Evolutionary conservation across 116 monocot genomes (phyloP).

Genomic region (Thalassia testudinum): DNA sequence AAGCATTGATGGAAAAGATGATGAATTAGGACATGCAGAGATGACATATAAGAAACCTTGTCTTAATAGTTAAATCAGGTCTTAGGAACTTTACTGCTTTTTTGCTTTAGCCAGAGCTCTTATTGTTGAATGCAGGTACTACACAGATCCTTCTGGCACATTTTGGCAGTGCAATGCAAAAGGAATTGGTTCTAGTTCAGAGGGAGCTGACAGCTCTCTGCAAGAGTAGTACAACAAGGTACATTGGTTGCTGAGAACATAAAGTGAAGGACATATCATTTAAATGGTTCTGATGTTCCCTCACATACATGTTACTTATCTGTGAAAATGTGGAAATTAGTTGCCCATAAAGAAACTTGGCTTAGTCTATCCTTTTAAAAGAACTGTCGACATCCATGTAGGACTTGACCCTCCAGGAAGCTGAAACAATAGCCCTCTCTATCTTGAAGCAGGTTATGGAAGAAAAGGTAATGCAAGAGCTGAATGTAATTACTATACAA

Average conservation of each 20-base stretch:
- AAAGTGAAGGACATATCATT: background rate
- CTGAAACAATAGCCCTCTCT: slow-evolving; percentile 76
- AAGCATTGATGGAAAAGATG: too few species aligned
- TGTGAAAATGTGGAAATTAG: too few species aligned
- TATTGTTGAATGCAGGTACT: slow-evolving; percentile 16
- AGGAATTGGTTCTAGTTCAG: slow-evolving; percentile 48
- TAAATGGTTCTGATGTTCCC: too few species aligned
- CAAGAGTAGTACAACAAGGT: slow-evolving; percentile 60
- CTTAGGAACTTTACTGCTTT: too few species aligned
- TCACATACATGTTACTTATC: too few species aligned
- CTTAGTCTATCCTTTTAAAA: background rate
- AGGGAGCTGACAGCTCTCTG: slow-evolving; percentile 46
- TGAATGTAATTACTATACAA: background rate
- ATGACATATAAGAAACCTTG: too few species aligned
- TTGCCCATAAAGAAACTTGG: too few species aligned
- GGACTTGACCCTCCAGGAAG: slow-evolving; percentile 67
- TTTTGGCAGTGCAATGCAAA: slow-evolving; percentile 69
- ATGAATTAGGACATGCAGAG: too few species aligned
- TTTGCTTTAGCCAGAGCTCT: too few species aligned
- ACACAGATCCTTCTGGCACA: slow-evolving; percentile 49
- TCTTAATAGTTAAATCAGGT: too few species aligned
- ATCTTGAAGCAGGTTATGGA: slow-evolving; percentile 97
- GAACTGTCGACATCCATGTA: slow-evolving; percentile 4
- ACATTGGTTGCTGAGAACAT: background rate
- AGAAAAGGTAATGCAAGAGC: slow-evolving; percentile 45